Base-by-base conservation (phyloP, 306 rosid species). In the Canavalia gladiata region DNA sequence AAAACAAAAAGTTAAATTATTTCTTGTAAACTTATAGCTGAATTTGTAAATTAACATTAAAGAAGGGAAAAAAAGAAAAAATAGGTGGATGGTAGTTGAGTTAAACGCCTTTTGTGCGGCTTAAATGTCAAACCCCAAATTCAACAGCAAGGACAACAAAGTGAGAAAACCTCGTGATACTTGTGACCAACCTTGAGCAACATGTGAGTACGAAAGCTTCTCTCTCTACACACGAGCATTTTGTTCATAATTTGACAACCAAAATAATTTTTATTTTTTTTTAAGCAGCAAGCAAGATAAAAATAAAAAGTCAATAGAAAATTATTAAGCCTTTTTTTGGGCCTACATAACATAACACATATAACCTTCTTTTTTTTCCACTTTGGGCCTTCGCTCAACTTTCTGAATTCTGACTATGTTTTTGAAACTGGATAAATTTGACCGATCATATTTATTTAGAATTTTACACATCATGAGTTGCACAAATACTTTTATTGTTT, bases 71-170 rank as follows among this genome's bases (percentile, higher is more conserved):
- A 6, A 31, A 34, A 5, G 39, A 67, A 18, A 18, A 29, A 10
- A 8, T 11, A 30, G 77, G 60, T 42, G 46, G 83, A 51, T 2
- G 62, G 62, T 56, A n/a, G 82, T 72, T 74, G 42, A 80, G 70
- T 69, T 59, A 39, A 65, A 37, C 1, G 3, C 45, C 54, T 78
- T 74, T 9, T 74, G 60, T 77, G 90, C 59, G 84, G 87, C 79
- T 69, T 50, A 33, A 86, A 66, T 84, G 86, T 78, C 70, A 81
- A 72, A 88, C 72, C 87, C 83, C 67, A 5, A 7, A 79, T 72
- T 68, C 83, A 72, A 86, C 76, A 74, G 86, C 85, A 83, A 75
- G 65, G 72, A 57, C 71, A 74, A 39, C 43, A 77, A 73, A 68
- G 63, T 28, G 46, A 33, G 66, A 74, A 35, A 57, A 29, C 69